Evolutionary conservation across 345 rosid genomes (phyloP), one percentile per base, ranked within the genome.

Genomic region (Trapa incisa): DNA sequence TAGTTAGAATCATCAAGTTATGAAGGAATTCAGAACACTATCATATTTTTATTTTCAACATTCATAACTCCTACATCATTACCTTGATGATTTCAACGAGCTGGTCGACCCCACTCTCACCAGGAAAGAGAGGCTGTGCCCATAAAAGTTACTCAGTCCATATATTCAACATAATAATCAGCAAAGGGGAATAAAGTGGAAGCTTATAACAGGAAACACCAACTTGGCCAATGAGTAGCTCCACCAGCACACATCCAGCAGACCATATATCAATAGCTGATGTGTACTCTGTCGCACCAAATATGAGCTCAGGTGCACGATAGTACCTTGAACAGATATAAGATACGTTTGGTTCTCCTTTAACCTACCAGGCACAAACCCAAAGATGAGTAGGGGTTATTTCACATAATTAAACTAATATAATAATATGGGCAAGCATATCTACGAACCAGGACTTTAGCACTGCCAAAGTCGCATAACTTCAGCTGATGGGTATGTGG

Each of bases 261-360:
- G 99, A 94, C 99, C 97, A 94, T 77, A 94, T 87, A 74, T 94
- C 99, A 72, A 94, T 91, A 39, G 99, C 96, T 37, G 97, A 76
- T 67, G 97, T 89, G 77, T 94, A 94, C 80, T 91, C 96, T 0
- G 96, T 94, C 6, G 99, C 97, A 29, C 99, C 97, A 71, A 94
- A 94, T 61, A 94, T 94, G 68, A 94, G 88, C 78, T 94, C 99
- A 10, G 99, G 99, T 68, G 99, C 99, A 68, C 99, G 83, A 76
- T 94, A 91, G 85, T 94, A 94, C 69, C 99, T 80, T 16, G 99
- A 94, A 77, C 97, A 89, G 64, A 90, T 93, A 77, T 92, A 92
- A 60, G 96, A 88, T 73, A 89, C 88, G 76, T 93, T 92, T 32
- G 97, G 98, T 70, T 93, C 98, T 68, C 98, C 98, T 82, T 85